Base-by-base conservation (phyloP, 306 rosid species). In the Clitoria ternatea region DNA sequence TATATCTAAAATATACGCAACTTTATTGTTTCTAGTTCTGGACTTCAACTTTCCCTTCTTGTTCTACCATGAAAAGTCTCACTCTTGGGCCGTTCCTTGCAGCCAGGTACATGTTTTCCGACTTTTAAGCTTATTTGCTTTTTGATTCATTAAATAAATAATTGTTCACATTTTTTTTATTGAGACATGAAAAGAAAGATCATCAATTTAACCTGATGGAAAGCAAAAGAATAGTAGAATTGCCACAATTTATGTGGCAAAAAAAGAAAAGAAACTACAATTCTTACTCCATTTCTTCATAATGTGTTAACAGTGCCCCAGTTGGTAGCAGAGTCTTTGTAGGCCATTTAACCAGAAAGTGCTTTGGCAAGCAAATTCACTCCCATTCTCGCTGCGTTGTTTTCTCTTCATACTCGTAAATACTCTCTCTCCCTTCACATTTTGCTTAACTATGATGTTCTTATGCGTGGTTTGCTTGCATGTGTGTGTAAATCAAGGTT, bases 401-500 rank as follows among this genome's bases (percentile, higher is more conserved):
- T 69, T 68, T 66, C 43, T 57, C 84, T 73, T 69, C 89, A 33
- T 22, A 20, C 74, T 7, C 32, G 89, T 85, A 79, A 79, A 4
- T 6, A 36, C 70, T 72, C 59, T 62, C 36, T 75, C 52, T 56
- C 18, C 32, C 64, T 66, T 4, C 43, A 0, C 32, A 27, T 67
- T 56, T 56, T 33, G 6, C 59, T 66, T 35, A 23, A 19, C 19
- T 74, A 26, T 55, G 26, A 10, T 33, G 19, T 64, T 55, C 0
- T 62, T 55, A 43, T 17, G 45, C 23, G 19, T 42, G 59, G 17
- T 27, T 55, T 40, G 8, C 24, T 71, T 55, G 12, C 18, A 24
- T 17, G 20, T 22, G 14, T 70, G 11, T 56, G n/a, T n/a, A n/a
- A n/a, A n/a, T n/a, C n/a, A n/a, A n/a, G n/a, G n/a, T n/a, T n/a